Evolutionary conservation across 345 rosid genomes (phyloP).

Genomic region (Trapa incisa): DNA sequence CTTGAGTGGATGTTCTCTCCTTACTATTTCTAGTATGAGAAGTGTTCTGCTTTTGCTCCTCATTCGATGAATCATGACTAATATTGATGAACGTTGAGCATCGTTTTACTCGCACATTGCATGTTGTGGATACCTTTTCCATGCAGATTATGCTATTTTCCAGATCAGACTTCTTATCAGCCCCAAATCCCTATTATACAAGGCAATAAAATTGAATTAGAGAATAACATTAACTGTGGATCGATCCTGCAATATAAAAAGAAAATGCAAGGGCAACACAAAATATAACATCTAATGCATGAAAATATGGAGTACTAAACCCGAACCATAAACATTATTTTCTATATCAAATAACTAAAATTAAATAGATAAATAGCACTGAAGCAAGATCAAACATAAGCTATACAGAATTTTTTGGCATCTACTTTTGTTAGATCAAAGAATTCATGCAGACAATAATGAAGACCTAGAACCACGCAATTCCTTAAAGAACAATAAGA

Average conservation of each 20-base stretch:
- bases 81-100: not conserved
- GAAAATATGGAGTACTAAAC: not conserved
- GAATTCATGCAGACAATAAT: too few relatives aligned
- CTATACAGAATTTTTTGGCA: too few relatives aligned
- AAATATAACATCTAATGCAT: not conserved
- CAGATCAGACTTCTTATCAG: not conserved
- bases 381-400: not conserved
- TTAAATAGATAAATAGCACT: not conserved
- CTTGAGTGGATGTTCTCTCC: not conserved
- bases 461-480: too few relatives aligned
- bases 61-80: not conserved
- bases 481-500: not conserved
- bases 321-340: not conserved
- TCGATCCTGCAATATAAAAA: not conserved
- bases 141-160: not conserved
- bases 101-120: constrained; percentile 3
- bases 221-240: not conserved
- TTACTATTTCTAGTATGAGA: not conserved
- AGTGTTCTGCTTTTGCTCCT: not conserved
- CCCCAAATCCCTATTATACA: not conserved
- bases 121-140: not conserved
- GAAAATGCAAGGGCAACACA: not conserved
- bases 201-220: not conserved
- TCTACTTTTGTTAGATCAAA: too few relatives aligned
- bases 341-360: not conserved